These are phyloP conservation scores for Colletotrichum somersetense DNA, from an alignment of 2,329 filamentous ascomycete genomes.

Conservation along the genomic window DNA sequence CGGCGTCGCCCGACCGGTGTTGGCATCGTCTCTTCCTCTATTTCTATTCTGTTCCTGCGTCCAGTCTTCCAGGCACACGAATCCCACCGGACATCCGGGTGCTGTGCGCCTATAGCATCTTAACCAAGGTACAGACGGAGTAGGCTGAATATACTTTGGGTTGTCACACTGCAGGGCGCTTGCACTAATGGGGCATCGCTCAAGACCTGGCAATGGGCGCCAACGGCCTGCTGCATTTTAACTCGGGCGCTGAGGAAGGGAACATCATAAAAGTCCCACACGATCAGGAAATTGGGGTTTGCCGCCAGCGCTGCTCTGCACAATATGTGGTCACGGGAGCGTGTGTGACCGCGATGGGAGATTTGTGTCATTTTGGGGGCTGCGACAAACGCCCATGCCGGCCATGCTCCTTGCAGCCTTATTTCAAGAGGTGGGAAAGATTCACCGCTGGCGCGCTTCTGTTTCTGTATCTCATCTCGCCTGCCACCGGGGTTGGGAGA, in stretches of 20 bases:
- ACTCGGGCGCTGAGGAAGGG: not conserved
- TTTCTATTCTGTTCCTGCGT: not conserved
- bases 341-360: not conserved
- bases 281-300: conserved; percentile 2
- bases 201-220: not conserved
- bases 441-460: conserved; percentile 1
- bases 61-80: conserved; percentile 9
- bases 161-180: conserved; percentile 20
- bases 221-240: not conserved
- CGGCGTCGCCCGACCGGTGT: conserved; percentile 18
- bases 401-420: not conserved
- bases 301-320: not conserved
- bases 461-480: conserved; percentile 8
- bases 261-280: not conserved
- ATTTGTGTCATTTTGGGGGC: not conserved
- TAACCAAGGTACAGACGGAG: not conserved
- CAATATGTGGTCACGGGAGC: not conserved
- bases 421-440: not conserved
- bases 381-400: not conserved
- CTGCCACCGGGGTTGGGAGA: not conserved
- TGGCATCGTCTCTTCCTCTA: not conserved
- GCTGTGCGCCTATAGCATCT: conserved; percentile 11
- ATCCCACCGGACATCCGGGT: not conserved
- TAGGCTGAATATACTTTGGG: not conserved
- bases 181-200: conserved; percentile 19